A percentile compares a stretch with the other conserved stretches of the same genome.
phyloP scores from a whole-genome alignment of 2,329 filamentous ascomycete genomes.

The Didymella segeticola region DNA sequence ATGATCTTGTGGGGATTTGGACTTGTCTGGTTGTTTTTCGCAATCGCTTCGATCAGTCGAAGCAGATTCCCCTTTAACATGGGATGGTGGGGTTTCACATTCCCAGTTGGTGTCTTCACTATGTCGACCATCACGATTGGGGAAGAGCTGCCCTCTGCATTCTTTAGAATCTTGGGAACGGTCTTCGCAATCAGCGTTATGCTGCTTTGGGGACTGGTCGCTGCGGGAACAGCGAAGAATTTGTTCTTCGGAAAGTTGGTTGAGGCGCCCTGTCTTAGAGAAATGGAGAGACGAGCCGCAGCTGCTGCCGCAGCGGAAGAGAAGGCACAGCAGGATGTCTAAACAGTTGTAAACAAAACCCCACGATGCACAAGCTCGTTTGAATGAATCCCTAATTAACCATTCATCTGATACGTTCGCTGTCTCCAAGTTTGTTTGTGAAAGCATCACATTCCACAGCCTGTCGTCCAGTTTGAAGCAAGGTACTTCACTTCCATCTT shows the following conservation, averaged over 20 bases:
- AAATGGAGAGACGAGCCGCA: constrained; percentile 30
- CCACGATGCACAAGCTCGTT: no score
- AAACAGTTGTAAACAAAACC: no score
- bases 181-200: constrained; percentile 58
- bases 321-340: constrained; percentile 17
- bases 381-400: no score
- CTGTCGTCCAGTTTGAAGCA: no score
- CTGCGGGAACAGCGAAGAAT: constrained; percentile 56
- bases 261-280: constrained; percentile 59
- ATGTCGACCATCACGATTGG: constrained; percentile 55
- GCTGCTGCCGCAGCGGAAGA: constrained; percentile 14
- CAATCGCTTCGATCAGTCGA: constrained; percentile 55
- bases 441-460: no score
- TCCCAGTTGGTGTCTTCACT: constrained; percentile 60
- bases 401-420: no score
- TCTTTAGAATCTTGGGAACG: constrained; percentile 64
- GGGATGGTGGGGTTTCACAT: constrained; percentile 68
- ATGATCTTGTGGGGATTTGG: constrained; percentile 64
- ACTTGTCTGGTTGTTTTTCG: constrained; percentile 62
- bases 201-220: constrained; percentile 62
- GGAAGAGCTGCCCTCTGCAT: constrained; percentile 60
- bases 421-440: no score
- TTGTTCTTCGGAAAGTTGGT: constrained; percentile 59
- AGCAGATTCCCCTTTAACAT: constrained; percentile 65
- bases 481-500: no score